Percentiles rank a stretch among this genome's conserved stretches.
Evolutionary conservation across 2,329 filamentous ascomycete genomes (phyloP).

Genomic region (Sporothrix pallida): DNA sequence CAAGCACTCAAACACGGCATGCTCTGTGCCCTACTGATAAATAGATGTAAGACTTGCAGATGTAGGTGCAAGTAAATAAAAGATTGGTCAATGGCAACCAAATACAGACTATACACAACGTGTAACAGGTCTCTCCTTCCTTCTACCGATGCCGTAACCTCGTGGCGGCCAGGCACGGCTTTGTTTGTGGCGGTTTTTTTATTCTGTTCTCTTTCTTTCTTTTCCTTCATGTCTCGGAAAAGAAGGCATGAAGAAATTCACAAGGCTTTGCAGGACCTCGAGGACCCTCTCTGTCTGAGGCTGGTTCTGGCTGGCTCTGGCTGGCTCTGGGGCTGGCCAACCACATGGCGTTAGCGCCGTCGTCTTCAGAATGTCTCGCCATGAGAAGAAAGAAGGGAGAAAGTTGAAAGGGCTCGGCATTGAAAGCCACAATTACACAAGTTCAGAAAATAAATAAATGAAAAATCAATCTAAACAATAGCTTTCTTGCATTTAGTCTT

Average conservation of each 20-base stretch:
- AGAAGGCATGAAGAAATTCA: not conserved
- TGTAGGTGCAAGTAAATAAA: not conserved
- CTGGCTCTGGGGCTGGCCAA: not conserved
- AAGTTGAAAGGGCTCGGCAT: not conserved
- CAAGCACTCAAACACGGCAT: constrained; percentile 14
- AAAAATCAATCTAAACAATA: too few relatives aligned
- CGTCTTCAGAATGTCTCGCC: constrained; percentile 11
- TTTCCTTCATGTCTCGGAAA: not conserved
- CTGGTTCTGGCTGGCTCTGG: not conserved
- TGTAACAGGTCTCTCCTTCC: too few relatives aligned
- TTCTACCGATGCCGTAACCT: not conserved
- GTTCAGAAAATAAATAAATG: too few relatives aligned
- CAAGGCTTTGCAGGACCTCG: too few relatives aligned
- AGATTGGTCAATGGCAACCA: not conserved
- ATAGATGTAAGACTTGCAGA: not conserved
- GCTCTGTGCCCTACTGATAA: not conserved
- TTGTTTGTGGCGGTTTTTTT: not conserved
- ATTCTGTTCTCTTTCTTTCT: not conserved
- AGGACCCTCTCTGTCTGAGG: not conserved
- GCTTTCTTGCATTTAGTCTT: too few relatives aligned
- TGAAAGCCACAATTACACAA: too few relatives aligned
- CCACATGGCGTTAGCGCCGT: constrained; percentile 14
- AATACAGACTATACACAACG: not conserved
- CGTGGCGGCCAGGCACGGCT: constrained; percentile 10
- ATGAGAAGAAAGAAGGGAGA: not conserved